Percentiles rank a stretch among this genome's conserved stretches.
phyloP scores from a whole-genome alignment of 768 basidiomycete species.

The Suillus luteus region DNA sequence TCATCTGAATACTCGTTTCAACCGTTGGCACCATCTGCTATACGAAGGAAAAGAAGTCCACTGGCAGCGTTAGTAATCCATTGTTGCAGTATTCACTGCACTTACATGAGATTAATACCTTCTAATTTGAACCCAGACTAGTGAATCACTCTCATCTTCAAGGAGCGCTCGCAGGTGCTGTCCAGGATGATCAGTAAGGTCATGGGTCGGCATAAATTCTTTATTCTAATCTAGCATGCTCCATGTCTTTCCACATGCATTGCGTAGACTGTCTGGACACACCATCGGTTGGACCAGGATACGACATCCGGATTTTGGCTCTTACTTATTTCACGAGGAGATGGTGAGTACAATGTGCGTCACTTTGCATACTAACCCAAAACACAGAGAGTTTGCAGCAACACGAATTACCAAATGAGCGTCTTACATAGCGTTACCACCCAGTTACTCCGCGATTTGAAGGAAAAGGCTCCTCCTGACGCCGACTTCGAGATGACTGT shows the following conservation, averaged over 20 bases:
- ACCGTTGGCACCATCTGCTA: constrained; percentile 3
- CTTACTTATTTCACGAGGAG: constrained; percentile 33
- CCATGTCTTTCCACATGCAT: not conserved
- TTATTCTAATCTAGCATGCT: constrained; percentile 2
- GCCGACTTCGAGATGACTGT: constrained; percentile 17
- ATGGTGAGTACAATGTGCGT: constrained; percentile 28
- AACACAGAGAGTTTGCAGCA: constrained; percentile 3
- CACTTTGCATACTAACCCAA: constrained; percentile 15
- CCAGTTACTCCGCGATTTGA: not conserved
- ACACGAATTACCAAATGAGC: constrained; percentile 7
- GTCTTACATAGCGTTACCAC: not conserved
- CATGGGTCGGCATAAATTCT: not conserved
- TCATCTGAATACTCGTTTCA: not conserved
- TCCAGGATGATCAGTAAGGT: not conserved
- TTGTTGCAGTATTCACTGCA: not conserved
- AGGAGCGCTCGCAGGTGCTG: not conserved
- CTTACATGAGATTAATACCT: not conserved
- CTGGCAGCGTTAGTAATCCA: not conserved
- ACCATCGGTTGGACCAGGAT: constrained; percentile 29
- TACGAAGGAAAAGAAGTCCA: not conserved
- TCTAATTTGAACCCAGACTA: not conserved
- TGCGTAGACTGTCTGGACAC: not conserved
- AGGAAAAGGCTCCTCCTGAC: constrained; percentile 7
- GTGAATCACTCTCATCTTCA: not conserved
- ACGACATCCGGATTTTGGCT: constrained; percentile 35